Evolutionary conservation across 352 stramenopile genomes (phyloP).

Genomic region (Phytophthora gonapodyides): DNA sequence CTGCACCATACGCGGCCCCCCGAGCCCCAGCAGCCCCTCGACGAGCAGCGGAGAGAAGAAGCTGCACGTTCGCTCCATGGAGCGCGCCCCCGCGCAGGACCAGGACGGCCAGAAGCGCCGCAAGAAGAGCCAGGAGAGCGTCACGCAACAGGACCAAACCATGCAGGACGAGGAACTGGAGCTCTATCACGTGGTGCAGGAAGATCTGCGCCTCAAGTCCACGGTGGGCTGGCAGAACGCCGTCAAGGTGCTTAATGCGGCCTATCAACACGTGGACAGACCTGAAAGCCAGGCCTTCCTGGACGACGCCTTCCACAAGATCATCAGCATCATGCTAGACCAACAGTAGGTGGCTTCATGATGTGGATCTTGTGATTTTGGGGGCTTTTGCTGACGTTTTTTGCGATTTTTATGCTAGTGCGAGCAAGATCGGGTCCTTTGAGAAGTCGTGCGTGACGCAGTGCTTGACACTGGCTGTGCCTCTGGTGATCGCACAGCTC

Average conservation of each 20-base stretch:
- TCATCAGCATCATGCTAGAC: constrained; percentile 91
- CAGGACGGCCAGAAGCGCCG: constrained; percentile 67
- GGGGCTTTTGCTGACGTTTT: background rate
- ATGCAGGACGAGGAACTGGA: constrained; percentile 87
- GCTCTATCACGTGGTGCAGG: constrained; percentile 82
- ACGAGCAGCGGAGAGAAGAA: constrained; percentile 60
- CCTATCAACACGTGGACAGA: constrained; percentile 67
- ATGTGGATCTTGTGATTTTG: background rate
- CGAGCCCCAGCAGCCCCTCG: constrained; percentile 36
- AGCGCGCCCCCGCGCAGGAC: constrained; percentile 47
- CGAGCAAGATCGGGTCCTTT: constrained; percentile 85
- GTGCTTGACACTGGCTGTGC: constrained; percentile 67
- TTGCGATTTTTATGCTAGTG: constrained; percentile 43
- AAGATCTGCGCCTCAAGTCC: constrained; percentile 88
- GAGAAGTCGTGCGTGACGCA: constrained; percentile 89
- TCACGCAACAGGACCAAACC: constrained; percentile 37
- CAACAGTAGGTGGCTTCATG: constrained; percentile 71
- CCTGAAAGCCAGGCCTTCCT: constrained; percentile 80
- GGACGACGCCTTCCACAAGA: constrained; percentile 75
- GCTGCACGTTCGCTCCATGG: constrained; percentile 63
- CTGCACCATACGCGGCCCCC: constrained; percentile 42
- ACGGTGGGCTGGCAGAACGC: constrained; percentile 91
- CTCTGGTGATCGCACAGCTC: constrained; percentile 73
- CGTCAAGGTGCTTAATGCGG: constrained; percentile 82
- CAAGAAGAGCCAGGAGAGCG: constrained; percentile 66